A percentile compares a stretch with the other conserved stretches of the same genome.
phyloP scores from a whole-genome alignment of 2,329 filamentous ascomycete species.

The Fusarium paranaense region DNA sequence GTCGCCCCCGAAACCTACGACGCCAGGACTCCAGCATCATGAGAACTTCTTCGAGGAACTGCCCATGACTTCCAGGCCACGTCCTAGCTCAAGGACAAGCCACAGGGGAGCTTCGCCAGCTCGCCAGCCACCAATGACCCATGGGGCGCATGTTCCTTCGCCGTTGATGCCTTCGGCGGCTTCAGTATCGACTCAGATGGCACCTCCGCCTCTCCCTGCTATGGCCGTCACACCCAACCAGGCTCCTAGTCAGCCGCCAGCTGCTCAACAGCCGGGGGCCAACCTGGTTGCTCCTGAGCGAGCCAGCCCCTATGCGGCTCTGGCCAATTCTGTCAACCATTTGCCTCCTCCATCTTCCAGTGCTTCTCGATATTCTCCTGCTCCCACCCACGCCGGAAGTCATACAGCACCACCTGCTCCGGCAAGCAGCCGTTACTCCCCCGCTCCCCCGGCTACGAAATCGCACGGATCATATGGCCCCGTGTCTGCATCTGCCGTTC shows the following conservation, averaged over 20 bases:
- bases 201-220: conserved; percentile 29
- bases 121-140: conserved; percentile 47
- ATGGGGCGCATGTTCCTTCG: conserved; percentile 40
- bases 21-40: conserved; percentile 54
- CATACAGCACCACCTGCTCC: conserved; percentile 52
- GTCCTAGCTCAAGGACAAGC: conserved; percentile 68
- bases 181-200: conserved; percentile 33
- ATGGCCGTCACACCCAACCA: conserved; percentile 22
- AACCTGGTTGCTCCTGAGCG: conserved; percentile 66
- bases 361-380: conserved; percentile 72
- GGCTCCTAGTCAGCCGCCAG: conserved; percentile 16
- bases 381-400: conserved; percentile 53
- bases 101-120: conserved; percentile 57
- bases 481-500: conserved; percentile 49
- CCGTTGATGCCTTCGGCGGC: conserved; percentile 40
- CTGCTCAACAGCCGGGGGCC: conserved; percentile 39
- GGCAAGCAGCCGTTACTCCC: conserved; percentile 64
- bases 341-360: conserved; percentile 50
- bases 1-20: conserved; percentile 48
- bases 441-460: conserved; percentile 56
- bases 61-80: conserved; percentile 71
- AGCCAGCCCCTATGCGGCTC: conserved; percentile 64
- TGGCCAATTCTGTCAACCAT: conserved; percentile 52
- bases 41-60: conserved; percentile 83
- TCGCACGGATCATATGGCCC: conserved; percentile 57